Evolutionary conservation across 2,329 filamentous ascomycete genomes (phyloP), one percentile per base, ranked within the genome.

Genomic region (Apiospora rasikravindrae): DNA sequence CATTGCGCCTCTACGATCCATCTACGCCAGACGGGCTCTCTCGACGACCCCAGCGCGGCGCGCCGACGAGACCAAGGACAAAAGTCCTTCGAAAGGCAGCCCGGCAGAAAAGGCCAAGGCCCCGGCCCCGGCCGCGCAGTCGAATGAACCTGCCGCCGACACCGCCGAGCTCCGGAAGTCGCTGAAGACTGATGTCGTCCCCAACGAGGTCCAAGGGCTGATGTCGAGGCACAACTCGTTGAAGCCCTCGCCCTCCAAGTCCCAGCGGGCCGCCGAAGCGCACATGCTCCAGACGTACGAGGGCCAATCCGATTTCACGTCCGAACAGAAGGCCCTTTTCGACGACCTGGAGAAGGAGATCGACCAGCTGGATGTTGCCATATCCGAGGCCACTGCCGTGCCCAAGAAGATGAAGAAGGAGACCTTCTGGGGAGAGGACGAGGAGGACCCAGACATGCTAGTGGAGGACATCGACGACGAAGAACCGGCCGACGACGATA

Each of bases 401-500:
- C 71, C 74, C 14, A 72, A 26, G 26, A 42, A 33, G 13, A 49
- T 22, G n/a, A 67, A 51, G 1, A 69, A 29, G 22, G 47, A 53
- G 33, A 42, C 71, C 0, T 79, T 81, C 72, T 81, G 79, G 79
- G 72, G 73, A n/a, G 76, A 79, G 0, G 77, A 78, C 0, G 78
- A 80, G 71, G 66, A 76, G 7, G 79, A 81, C 57, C 61, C 73
- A 7, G 79, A 80, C 24, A 37, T 79, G 29, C 51, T 81, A 19
- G 71, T 72, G 4, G 76, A 78, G 4, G 78, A 80, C 29, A 67
- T 73, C 8, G 75, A 80, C 19, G 73, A 76, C 37, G 87, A 90
- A 71, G 88, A 91, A 75, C 93, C 92, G 80, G 88, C 93, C 74
- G 92, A 94, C 75, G 93, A 97, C 79, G 95, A 98, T 81, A 93